Evolutionary conservation across 75 land plant species (phyloP).

Genomic region (Isoetes taiwanensis): DNA sequence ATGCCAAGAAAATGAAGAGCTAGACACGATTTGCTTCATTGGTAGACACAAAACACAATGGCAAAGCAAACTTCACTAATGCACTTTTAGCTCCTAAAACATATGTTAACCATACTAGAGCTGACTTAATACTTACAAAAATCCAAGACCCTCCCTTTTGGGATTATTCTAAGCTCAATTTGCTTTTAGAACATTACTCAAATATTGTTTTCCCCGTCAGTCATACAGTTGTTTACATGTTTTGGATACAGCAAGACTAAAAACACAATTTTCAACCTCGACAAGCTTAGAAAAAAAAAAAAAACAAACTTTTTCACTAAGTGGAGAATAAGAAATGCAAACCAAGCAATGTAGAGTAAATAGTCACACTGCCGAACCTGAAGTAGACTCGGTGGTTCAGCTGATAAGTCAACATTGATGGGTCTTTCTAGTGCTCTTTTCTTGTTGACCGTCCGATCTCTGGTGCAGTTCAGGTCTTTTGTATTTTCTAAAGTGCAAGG

Average conservation of each 20-base stretch:
- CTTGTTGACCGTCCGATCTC: constrained; percentile 17
- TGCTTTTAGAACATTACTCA: too few relatives aligned
- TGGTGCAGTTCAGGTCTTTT: constrained; percentile 19
- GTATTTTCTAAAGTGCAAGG: too few relatives aligned
- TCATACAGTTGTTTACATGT: too few relatives aligned
- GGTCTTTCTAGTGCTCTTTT: constrained; percentile 19
- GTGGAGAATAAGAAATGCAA: neutral
- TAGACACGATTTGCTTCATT: neutral
- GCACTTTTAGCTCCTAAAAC: too few relatives aligned
- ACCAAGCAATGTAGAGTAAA: neutral
- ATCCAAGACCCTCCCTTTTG: too few relatives aligned
- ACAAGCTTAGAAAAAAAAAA: neutral
- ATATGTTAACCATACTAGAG: too few relatives aligned
- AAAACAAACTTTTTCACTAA: neutral
- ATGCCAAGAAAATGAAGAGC: neutral
- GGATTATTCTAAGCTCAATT: too few relatives aligned
- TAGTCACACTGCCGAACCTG: constrained; percentile 13
- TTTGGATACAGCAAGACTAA: too few relatives aligned
- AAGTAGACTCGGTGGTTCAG: constrained; percentile 14
- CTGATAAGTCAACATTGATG: constrained; percentile 17
- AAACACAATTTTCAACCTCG: neutral
- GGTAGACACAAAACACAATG: too few relatives aligned
- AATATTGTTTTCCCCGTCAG: too few relatives aligned
- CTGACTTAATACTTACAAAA: too few relatives aligned
- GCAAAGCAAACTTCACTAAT: too few relatives aligned